Evolutionary conservation across 768 basidiomycete genomes (phyloP), one percentile per base, ranked within the genome.

Genomic region (Thelephora aurantiotincta): DNA sequence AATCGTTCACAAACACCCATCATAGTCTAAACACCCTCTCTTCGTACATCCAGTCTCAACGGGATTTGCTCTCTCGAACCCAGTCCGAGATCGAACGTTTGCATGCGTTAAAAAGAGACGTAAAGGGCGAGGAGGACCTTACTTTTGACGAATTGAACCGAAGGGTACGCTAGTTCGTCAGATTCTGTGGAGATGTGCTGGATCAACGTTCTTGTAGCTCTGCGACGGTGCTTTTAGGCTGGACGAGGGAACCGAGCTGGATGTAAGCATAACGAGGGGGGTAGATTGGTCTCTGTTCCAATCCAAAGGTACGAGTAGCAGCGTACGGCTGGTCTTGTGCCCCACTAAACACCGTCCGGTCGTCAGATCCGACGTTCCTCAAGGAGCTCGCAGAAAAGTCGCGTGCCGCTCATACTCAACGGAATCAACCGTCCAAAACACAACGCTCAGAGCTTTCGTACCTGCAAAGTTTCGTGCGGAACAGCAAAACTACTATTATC

Each of bases 231-330:
- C 60, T 33, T 63, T 67, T 52, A 56, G 53, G 44, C 51, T 81
- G 41, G 73, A 71, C 50, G 67, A 70, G 33, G 63, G 72, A 44
- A 57, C 61, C 0, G 71, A 73, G 47, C 68, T 69, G 33, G 63
- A 65, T 19, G 64, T 74, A 2, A 54, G 57, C 1, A 56, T 75
- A 5, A 74, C 76, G 3, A 58, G 69, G 48, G 67, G 68, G 30
- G 65, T 86, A 42, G 67, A 85, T 52, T 88, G 84, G 85, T 60
- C 69, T 11, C 55, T 72, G 1, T 85, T 78, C 57, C 65, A 69
- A 9, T 65, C 67, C 5, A 65, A 67, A 54, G 82, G 83, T 85
- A 57, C 44, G 67, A 59, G 4, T 4, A 30, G 9, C 35, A n/a
- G 11, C 42, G 6, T 20, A n/a, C 9, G 2, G 14, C 37, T 12